phyloP scores from a whole-genome alignment of 257 asterid species.

The Penstemon davidsonii region DNA sequence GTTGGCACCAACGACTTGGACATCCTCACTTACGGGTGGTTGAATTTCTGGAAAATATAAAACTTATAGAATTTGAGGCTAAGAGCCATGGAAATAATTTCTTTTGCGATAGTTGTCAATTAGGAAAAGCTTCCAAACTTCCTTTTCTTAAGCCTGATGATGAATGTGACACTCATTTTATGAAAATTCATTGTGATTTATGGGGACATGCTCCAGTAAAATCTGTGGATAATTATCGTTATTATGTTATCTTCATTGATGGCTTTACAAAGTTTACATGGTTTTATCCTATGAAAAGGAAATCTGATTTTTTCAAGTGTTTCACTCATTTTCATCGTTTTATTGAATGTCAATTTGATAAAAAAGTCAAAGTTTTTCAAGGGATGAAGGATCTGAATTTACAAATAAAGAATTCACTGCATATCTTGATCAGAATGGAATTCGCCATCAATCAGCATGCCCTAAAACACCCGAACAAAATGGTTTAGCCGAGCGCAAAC shows the following conservation, averaged over 20 bases:
- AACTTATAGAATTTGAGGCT: neutral
- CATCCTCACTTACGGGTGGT: neutral
- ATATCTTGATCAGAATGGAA: neutral
- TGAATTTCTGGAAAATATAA: neutral
- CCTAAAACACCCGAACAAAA: neutral
- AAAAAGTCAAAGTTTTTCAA: neutral
- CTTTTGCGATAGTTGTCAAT: constrained; percentile 11
- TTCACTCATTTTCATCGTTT: constrained; percentile 15
- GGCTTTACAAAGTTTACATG: constrained; percentile 11
- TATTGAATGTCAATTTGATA: neutral
- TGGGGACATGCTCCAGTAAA: constrained; percentile 3
- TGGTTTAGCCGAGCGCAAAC: neutral
- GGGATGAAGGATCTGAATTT: neutral
- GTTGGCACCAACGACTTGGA: neutral
- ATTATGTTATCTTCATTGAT: constrained; percentile 7
- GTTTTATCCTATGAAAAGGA: neutral
- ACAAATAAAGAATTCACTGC: neutral
- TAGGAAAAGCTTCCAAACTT: constrained; percentile 11
- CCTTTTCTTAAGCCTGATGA: neutral
- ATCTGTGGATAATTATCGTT: constrained; percentile 8
- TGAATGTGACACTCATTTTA: neutral
- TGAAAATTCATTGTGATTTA: constrained; percentile 13
- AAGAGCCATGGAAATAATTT: neutral
- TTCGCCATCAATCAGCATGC: neutral
- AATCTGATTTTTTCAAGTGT: constrained; percentile 6